Conservation (phyloP, 1,284 basidiomycete genomes). For the Abortiporus biennis region DNA sequence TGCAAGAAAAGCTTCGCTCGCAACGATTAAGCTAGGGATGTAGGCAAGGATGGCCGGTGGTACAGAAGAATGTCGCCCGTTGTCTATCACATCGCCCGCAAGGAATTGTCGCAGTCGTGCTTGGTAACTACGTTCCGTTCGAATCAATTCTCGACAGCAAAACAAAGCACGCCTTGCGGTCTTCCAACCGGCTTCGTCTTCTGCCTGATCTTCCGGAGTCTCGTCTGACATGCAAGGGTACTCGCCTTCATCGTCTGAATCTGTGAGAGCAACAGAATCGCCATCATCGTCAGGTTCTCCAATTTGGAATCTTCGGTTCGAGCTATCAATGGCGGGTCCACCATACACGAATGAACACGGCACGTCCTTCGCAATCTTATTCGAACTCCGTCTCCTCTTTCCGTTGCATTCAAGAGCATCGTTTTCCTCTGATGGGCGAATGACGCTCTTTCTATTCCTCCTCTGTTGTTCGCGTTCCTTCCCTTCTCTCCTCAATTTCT, state of each 20-base stretch:
- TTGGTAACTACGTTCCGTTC: slow-evolving; percentile 61
- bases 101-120: slow-evolving; percentile 39
- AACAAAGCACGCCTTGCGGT: slow-evolving; percentile 51
- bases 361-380: no score
- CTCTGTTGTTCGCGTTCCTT: slow-evolving; percentile 8
- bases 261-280: slow-evolving; percentile 4
- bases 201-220: slow-evolving; percentile 14
- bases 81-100: slow-evolving; percentile 23
- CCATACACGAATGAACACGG: slow-evolving; percentile 21
- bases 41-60: slow-evolving; percentile 50
- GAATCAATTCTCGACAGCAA: slow-evolving; percentile 55
- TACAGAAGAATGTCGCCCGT: slow-evolving; percentile 27
- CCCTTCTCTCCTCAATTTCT: slow-evolving; percentile 27
- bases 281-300: slow-evolving; percentile 13
- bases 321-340: slow-evolving; percentile 8
- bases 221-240: slow-evolving; percentile 10
- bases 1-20: slow-evolving; percentile 40
- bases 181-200: slow-evolving; percentile 37
- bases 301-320: slow-evolving; percentile 2
- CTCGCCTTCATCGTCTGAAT: slow-evolving; percentile 6
- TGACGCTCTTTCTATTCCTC: slow-evolving; percentile 9
- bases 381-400: slow-evolving; percentile 7
- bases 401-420: slow-evolving; percentile 3
- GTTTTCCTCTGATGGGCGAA: not conserved
- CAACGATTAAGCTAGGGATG: slow-evolving; percentile 40